Evolutionary conservation across 371 early-diverging fungal genomes (phyloP).

Genomic region (Quaeritorhiza haematococci): DNA sequence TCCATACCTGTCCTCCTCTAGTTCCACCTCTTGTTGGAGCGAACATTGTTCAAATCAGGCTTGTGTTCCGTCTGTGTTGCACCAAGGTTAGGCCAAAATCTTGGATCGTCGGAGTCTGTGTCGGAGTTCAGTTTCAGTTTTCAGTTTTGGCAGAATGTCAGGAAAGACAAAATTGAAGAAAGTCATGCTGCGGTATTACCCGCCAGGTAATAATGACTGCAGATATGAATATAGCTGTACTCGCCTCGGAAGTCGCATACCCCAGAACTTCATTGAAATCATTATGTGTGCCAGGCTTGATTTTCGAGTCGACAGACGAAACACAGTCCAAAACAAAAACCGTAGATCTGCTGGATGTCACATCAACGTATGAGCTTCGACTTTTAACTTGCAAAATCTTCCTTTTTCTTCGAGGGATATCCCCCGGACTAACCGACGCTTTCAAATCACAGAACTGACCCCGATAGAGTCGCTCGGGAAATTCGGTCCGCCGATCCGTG

Average conservation of each 20-base stretch:
- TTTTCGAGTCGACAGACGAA: slow-evolving; percentile 20
- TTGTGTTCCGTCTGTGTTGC: too few species aligned
- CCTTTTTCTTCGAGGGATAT: neutral
- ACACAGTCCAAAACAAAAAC: slow-evolving; percentile 3
- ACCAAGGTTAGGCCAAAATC: too few species aligned
- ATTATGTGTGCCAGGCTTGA: slow-evolving; percentile 13
- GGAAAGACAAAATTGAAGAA: slow-evolving; percentile 14
- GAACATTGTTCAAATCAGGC: too few species aligned
- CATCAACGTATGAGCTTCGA: slow-evolving; percentile 1
- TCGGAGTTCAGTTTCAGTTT: too few species aligned
- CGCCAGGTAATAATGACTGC: slow-evolving; percentile 6
- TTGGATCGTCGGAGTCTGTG: too few species aligned
- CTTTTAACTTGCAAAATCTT: neutral
- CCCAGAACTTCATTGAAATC: neutral
- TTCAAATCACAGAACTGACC: slow-evolving; percentile 7
- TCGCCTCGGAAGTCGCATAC: neutral
- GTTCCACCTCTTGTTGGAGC: too few species aligned
- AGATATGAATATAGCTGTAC: neutral
- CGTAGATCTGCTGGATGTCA: slow-evolving; percentile 20
- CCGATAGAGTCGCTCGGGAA: neutral
- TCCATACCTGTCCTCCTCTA: too few species aligned
- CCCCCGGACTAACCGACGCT: neutral
- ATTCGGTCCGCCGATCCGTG: neutral
- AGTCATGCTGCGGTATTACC: slow-evolving; percentile 20
- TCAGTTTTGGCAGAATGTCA: too few species aligned